Evolutionary conservation across 1,139 yeast species (phyloP), one percentile per base, ranked within the genome.

Genomic region (Geotrichum cucujoidarum): DNA sequence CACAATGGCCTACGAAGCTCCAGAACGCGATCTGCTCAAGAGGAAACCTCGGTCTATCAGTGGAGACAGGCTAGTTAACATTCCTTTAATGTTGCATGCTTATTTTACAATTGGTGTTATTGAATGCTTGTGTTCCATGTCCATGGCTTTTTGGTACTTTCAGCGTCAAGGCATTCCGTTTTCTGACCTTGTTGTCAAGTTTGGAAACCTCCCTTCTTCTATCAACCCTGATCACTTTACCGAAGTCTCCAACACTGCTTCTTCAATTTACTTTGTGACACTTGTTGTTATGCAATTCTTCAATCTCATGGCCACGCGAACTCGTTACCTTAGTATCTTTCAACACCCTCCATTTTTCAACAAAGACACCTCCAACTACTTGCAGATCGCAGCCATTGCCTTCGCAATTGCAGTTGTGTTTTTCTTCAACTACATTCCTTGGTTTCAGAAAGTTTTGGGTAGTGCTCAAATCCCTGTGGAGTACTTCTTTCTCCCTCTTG

Each of bases 231-330:
- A 42, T 17, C 53, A 56, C 10, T 60, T 69, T 32, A 52, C 45
- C 4, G 53, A 59, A 1, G 51, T 61, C 17, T 56, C 62, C 42
- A 62, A 64, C 40, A 60, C 60, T 39, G 71, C 77, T 1, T 72
- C 77, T 0, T 69, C 77, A 13, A 70, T 74, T 37, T 75, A 74
- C 58, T 75, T 75, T 55, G 64, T 69, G 45, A 73, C 72, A 49
- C 64, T 75, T 63, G 77, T 75, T 8, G 66, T 74, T 32, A 63
- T 74, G 71, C 78, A 75, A 57, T 62, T 69, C 47, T 74, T 74
- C 63, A 73, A 74, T 54, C 60, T 74, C 53, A 52, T 74, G 59
- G 66, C 74, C 1, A 68, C 72, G 40, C 64, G 79, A 57, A 71
- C 77, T 0, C 64, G 78, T 50, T 62, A 65, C 49, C 61, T 71